Base-by-base conservation (phyloP, 176 grass and related monocot species). In the Cenchrus americanus region DNA sequence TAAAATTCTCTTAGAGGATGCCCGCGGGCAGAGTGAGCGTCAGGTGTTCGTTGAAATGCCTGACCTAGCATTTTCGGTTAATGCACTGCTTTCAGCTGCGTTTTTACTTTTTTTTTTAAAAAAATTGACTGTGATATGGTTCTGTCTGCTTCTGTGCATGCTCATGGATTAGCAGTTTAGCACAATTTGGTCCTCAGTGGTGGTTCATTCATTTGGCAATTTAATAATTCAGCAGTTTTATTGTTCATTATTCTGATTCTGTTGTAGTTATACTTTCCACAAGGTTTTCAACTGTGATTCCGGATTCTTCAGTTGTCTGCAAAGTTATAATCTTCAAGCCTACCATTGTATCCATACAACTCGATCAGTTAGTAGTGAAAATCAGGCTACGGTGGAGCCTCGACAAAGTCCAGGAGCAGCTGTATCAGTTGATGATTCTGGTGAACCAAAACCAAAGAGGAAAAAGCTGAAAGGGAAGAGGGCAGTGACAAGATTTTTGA, bases 401-500 rank as follows among this genome's bases (percentile, higher is more conserved):
- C 80, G 46, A 32, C 83, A 88, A 63, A 79, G 83, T 80, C 71
- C 71, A 62, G 82, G 76, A 85, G 78, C n/a, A 23, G 10, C 30
- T 32, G 68, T 71, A 78, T 50, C 72, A 0, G 66, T 62, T 83
- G 61, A 82, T 82, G 87, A 81, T 80, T 88, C 71, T 72, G 14
- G 53, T 50, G 83, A 73, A 32, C 37, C 62, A 74, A 92, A 93
- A 95, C 51, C 61, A 14, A 94, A 93, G 89, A 95, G 96, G 60
- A 90, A 90, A 89, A 98, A 94, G 43, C 69, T 98, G 72, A 95
- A 95, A 92, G 93, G 96, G 41, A 98, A 80, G 75, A 93, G 93
- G 59, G 96, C 82, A 23, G 96, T 98, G 24, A 89, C 90, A 77
- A 95, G 76, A 80, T 98, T 94, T 92, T 72, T 98, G 71, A 98